Base-by-base conservation (phyloP, 163 green algal genomes). In the Trebouxia gelatinosa region DNA sequence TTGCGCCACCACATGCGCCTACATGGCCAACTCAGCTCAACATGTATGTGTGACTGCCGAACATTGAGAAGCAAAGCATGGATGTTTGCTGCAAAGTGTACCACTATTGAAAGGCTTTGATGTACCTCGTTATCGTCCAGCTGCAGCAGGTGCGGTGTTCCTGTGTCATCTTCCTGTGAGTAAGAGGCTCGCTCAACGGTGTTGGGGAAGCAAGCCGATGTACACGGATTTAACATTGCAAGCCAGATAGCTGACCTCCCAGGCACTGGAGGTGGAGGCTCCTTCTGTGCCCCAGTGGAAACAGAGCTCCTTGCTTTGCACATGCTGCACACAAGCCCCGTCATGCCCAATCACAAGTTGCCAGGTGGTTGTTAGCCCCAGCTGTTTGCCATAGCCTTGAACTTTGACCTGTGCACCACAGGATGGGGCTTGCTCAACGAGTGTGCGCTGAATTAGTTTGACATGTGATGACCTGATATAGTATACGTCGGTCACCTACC, bases 261-360 rank as follows among this genome's bases (percentile, higher is more conserved):
- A 78, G 28, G 37, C 34, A 26, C 4, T 81, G 74, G 78, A 80
- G 65, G 72, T 54, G 2, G 29, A 11, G 17, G 39, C 48, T 16
- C 85, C 89, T 78, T 90, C 75, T 74, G 83, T 84, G n/a, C 85
- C 84, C 81, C 84, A 91, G 26, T 77, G 83, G 59, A 89, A 92
- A 1, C 61, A 84, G 4, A 94, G 70, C 57, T 92, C 80, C 5
- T 66, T 70, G 31, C 85, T 82, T 7, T 43, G 58, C n/a, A 94
- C 83, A 39, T 88, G 79, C 79, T 94, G 89, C 3, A 80, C n/a
- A 70, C 92, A 94, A 0, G 89, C 86, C 7, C 83, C 90, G 80
- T 87, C 81, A 17, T 50, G 81, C n/a, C 80, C 54, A 39, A 80
- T 88, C 4, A 83, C 78, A 2, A 93, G 72, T 3, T 77, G 58